Conservation (phyloP, 768 basidiomycete species). For the Tylopilus subfusipes region DNA sequence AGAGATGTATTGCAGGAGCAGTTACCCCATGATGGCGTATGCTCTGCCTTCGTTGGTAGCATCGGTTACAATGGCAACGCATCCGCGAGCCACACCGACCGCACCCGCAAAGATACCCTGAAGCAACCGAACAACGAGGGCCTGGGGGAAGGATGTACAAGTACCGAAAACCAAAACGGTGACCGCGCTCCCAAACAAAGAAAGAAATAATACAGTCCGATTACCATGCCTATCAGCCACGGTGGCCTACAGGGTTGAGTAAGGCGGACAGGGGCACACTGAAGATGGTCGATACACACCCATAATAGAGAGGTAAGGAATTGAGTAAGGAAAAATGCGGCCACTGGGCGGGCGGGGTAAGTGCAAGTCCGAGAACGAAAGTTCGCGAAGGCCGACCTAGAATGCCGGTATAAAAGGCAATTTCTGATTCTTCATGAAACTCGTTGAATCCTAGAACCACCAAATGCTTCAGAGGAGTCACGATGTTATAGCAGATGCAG, state of each 20-base stretch:
- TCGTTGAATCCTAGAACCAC: conserved; percentile 56
- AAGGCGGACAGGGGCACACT: background rate
- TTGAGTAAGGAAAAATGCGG: conserved; percentile 90
- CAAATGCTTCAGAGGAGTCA: conserved; percentile 4
- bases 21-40: conserved; percentile 85
- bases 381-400: conserved; percentile 49
- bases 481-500: conserved; percentile 6
- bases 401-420: conserved; percentile 87
- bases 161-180: conserved; percentile 80
- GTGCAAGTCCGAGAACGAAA: conserved; percentile 10
- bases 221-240: conserved; percentile 89
- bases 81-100: conserved; percentile 91
- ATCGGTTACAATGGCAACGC: conserved; percentile 84
- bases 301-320: conserved; percentile 93
- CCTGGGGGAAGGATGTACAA: conserved; percentile 69
- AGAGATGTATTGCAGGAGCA: background rate
- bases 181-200: conserved; percentile 79
- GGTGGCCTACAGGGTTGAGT: conserved; percentile 58
- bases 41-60: conserved; percentile 90
- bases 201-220: conserved; percentile 78
- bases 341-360: conserved; percentile 42
- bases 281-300: conserved; percentile 42
- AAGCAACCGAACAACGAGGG: conserved; percentile 79
- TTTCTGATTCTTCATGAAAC: conserved; percentile 74
- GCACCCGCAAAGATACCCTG: conserved; percentile 94